Evolutionary conservation across 306 rosid genomes (phyloP).

Genomic region (Glycine soja): DNA sequence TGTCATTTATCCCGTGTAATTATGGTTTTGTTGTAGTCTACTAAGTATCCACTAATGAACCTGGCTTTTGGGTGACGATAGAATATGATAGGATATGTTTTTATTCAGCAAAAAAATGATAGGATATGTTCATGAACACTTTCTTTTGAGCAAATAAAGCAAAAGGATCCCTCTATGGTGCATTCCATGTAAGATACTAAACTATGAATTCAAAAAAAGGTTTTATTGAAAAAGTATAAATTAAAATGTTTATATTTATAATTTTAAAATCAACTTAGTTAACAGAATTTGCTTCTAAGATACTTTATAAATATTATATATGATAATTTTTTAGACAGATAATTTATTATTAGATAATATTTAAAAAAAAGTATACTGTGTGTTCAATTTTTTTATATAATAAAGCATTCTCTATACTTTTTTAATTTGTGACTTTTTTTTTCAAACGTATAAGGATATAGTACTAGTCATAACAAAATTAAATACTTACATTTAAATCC

Average conservation of each 20-base stretch:
- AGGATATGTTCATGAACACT: background rate
- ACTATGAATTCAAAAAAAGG: background rate
- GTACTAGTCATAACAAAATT: too few relatives aligned
- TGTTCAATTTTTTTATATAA: too few relatives aligned
- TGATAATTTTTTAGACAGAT: too few relatives aligned
- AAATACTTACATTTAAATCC: too few relatives aligned
- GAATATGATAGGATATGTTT: background rate
- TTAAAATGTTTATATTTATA: background rate
- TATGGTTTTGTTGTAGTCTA: background rate
- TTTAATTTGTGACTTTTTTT: too few relatives aligned
- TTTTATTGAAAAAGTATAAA: background rate
- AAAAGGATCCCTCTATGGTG: background rate
- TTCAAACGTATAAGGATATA: too few relatives aligned
- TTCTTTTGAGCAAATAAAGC: background rate
- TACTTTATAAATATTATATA: too few relatives aligned
- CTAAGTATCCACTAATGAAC: background rate
- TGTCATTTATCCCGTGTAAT: too few relatives aligned
- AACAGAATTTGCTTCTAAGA: background rate
- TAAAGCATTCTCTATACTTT: too few relatives aligned
- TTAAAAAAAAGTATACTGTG: too few relatives aligned
- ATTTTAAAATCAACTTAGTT: background rate
- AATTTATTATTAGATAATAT: too few relatives aligned
- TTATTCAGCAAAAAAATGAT: background rate
- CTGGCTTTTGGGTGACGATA: constrained; percentile 6
- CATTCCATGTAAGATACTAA: background rate